Percentiles rank a stretch among this genome's conserved stretches.
These are phyloP conservation scores for Trichoderma sp. DNA, from an alignment of 2,329 filamentous ascomycete genomes.

Conservation along the genomic window DNA sequence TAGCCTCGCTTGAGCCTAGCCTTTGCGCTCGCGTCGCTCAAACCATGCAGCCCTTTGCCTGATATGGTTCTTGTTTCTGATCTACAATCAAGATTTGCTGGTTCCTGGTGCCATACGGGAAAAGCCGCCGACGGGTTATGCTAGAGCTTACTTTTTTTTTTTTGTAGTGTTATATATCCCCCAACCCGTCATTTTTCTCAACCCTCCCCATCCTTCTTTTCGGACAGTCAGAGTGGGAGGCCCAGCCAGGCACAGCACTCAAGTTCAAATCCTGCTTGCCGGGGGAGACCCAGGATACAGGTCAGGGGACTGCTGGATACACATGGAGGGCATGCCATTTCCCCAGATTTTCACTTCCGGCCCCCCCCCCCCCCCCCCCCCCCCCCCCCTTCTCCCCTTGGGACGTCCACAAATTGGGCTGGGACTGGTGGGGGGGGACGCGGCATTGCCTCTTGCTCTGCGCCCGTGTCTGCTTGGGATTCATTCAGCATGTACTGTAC, in stretches of 20 bases:
- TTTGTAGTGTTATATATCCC: too few relatives aligned
- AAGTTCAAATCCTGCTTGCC: neutral
- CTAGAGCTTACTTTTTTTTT: neutral
- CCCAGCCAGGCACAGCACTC: constrained; percentile 1
- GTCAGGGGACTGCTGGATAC: constrained; percentile 3
- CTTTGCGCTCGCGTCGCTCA: neutral
- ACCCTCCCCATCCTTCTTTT: neutral
- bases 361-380: too few relatives aligned
- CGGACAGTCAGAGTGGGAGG: neutral
- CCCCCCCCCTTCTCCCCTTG: too few relatives aligned
- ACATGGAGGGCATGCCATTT: constrained; percentile 16
- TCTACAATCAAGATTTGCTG: neutral
- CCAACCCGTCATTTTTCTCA: neutral
- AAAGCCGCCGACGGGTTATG: neutral
- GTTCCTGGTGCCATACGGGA: constrained; percentile 5
- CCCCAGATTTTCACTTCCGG: constrained; percentile 17
- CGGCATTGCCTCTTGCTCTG: neutral
- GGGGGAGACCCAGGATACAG: neutral
- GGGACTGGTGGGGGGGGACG: neutral
- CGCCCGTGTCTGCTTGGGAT: neutral
- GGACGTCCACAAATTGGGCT: neutral
- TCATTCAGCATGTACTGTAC: neutral
- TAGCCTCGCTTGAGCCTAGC: constrained; percentile 7
- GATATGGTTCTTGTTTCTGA: neutral
- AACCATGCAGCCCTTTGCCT: neutral